phyloP scores from a whole-genome alignment of 169 alveolate genomes.

The Eimeria maxima region DNA sequence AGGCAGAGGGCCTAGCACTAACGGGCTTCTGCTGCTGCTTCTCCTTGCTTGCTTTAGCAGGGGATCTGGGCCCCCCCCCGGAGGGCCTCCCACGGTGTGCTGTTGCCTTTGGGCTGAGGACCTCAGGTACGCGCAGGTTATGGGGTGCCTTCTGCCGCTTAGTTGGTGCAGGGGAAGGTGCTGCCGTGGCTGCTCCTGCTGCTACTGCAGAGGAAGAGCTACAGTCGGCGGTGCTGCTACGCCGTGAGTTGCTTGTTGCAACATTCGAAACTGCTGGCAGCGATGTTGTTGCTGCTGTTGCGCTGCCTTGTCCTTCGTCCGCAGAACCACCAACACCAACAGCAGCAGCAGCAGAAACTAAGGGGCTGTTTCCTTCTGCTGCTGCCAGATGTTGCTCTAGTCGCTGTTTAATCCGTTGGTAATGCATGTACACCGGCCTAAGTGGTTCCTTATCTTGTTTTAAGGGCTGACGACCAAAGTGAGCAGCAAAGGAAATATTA shows the following conservation, averaged over 20 bases:
- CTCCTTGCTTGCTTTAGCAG: constrained; percentile 13
- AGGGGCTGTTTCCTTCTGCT: not conserved
- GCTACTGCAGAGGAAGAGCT: not conserved
- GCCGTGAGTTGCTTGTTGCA: not conserved
- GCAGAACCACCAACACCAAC: too few species aligned
- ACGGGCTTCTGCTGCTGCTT: not conserved
- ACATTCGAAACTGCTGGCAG: not conserved
- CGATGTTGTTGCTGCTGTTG: not conserved
- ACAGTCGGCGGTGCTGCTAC: constrained; percentile 12
- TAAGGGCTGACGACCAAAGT: constrained; percentile 77
- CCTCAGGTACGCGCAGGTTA: constrained; percentile 13
- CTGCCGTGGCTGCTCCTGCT: too few species aligned
- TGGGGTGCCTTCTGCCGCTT: constrained; percentile 32
- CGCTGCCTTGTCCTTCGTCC: not conserved
- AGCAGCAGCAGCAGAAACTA: not conserved
- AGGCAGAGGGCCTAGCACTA: constrained; percentile 7
- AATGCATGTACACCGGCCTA: constrained; percentile 78
- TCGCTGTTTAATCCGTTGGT: constrained; percentile 54
- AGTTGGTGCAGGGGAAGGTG: not conserved
- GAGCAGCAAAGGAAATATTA: constrained; percentile 37
- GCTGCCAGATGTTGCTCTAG: constrained; percentile 32
- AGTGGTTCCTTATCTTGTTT: constrained; percentile 81
- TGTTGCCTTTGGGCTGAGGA: constrained; percentile 43
- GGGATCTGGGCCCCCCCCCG: constrained; percentile 12
- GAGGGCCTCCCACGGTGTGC: not conserved